Evolutionary conservation across 2,329 filamentous ascomycete species (phyloP).

Genomic region (Diaporthe helianthi): DNA sequence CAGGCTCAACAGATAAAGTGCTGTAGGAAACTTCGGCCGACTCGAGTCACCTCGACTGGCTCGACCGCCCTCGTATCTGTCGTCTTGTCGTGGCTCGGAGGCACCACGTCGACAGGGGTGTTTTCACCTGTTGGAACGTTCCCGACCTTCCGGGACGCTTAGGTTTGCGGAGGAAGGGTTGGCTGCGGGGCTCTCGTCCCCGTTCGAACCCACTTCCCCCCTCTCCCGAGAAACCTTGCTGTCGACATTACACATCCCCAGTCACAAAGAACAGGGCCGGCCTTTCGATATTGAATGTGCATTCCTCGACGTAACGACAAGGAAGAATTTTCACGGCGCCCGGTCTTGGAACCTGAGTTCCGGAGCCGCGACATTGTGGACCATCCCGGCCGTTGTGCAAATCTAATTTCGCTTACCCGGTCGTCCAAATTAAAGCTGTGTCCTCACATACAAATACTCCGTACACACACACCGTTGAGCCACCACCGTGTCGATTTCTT

Average conservation of each 20-base stretch:
- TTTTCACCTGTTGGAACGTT: slow-evolving; percentile 6
- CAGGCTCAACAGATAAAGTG: not conserved
- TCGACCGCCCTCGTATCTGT: slow-evolving; percentile 18
- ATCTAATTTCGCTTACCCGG: slow-evolving; percentile 34
- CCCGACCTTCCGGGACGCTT: slow-evolving; percentile 25
- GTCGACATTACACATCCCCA: not conserved
- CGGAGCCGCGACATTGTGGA: slow-evolving; percentile 27
- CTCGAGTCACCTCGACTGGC: slow-evolving; percentile 22
- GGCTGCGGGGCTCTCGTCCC: slow-evolving; percentile 22
- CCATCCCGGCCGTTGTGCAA: slow-evolving; percentile 30
- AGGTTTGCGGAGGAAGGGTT: slow-evolving; percentile 23
- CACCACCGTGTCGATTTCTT: not conserved
- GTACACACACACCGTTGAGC: not conserved
- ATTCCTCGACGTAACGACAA: slow-evolving; percentile 25
- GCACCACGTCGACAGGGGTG: slow-evolving; percentile 25
- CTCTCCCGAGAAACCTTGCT: slow-evolving; percentile 28
- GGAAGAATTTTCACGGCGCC: slow-evolving; percentile 32
- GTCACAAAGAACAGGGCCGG: slow-evolving; percentile 21
- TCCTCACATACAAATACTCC: not conserved
- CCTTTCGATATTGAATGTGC: slow-evolving; percentile 27
- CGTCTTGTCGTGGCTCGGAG: slow-evolving; percentile 1
- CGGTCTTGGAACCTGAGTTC: slow-evolving; percentile 28
- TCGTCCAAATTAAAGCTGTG: slow-evolving; percentile 30
- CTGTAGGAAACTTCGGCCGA: slow-evolving; percentile 7
- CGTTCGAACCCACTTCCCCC: slow-evolving; percentile 20